These are phyloP conservation scores for Cairneyella variabilis DNA, from an alignment of 495 filamentous ascomycete species.

Conservation along the genomic window DNA sequence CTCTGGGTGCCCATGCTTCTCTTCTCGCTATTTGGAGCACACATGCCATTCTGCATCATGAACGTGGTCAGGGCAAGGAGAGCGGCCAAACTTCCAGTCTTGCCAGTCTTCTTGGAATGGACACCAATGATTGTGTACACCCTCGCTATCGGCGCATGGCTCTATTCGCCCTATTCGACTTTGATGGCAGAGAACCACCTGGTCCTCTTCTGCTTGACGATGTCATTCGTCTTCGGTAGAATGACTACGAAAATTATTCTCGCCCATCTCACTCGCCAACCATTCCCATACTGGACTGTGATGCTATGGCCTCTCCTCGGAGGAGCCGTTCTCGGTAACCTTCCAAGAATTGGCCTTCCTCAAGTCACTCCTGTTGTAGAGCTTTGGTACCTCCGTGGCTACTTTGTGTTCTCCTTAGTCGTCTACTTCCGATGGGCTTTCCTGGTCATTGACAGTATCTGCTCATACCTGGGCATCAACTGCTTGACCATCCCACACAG, in stretches of 20 bases:
- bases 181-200: conserved; percentile 78
- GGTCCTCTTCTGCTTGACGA: conserved; percentile 86
- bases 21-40: conserved; percentile 66
- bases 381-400: conserved; percentile 74
- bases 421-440: conserved; percentile 91
- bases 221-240: conserved; percentile 96
- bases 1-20: conserved; percentile 82
- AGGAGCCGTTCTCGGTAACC: conserved; percentile 77
- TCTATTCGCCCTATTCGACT: conserved; percentile 80
- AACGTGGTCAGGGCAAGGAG: conserved; percentile 79
- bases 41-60: conserved; percentile 75
- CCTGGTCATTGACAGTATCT: conserved; percentile 88
- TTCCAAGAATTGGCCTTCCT: conserved; percentile 73
- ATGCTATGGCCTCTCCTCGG: conserved; percentile 81
- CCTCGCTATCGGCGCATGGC: conserved; percentile 69
- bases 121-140: conserved; percentile 83
- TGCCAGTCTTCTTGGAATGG: conserved; percentile 92
- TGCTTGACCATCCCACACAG: conserved; percentile 81
- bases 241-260: conserved; percentile 99
- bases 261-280: conserved; percentile 87
- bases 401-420: conserved; percentile 74
- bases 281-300: conserved; percentile 94
- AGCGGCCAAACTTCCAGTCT: conserved; percentile 66
- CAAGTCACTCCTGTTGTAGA: conserved; percentile 57
- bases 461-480: conserved; percentile 86